phyloP scores from a whole-genome alignment of 2,329 filamentous ascomycete genomes.

The Grosmannia serpens region DNA sequence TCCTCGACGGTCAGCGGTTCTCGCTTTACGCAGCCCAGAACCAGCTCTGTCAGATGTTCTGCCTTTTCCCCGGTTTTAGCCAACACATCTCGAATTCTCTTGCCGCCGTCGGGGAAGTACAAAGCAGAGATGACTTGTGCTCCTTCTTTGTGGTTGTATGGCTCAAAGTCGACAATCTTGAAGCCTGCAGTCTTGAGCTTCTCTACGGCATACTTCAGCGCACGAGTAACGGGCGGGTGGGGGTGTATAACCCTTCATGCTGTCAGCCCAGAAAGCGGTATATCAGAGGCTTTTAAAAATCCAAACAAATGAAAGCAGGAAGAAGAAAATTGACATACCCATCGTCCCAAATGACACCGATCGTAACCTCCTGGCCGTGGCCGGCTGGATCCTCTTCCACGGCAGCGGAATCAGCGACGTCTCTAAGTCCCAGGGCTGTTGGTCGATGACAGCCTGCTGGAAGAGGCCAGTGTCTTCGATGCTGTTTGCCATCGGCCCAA shows the following conservation, averaged over 20 bases:
- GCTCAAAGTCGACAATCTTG: not conserved
- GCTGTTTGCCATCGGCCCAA: slow-evolving; percentile 51
- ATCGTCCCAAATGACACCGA: not conserved
- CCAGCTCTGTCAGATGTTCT: not conserved
- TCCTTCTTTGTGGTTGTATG: not conserved
- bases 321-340: too few species aligned
- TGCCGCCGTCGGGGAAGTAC: slow-evolving; percentile 2
- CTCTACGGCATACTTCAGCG: not conserved
- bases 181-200: not conserved
- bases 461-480: slow-evolving; percentile 38
- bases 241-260: not conserved
- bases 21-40: not conserved
- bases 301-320: not conserved
- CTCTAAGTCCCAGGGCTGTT: slow-evolving; percentile 53
- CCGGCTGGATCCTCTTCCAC: slow-evolving; percentile 18
- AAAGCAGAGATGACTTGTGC: not conserved
- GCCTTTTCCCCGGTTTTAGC: not conserved
- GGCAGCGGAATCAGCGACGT: slow-evolving; percentile 55
- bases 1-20: not conserved
- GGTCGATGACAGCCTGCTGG: slow-evolving; percentile 41
- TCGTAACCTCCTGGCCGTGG: not conserved
- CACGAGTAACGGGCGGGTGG: not conserved
- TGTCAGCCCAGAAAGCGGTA: too few species aligned
- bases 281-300: too few species aligned
- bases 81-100: not conserved